Evolutionary conservation across 345 rosid genomes (phyloP), one percentile per base, ranked within the genome.

Genomic region (Murraya koenigii): DNA sequence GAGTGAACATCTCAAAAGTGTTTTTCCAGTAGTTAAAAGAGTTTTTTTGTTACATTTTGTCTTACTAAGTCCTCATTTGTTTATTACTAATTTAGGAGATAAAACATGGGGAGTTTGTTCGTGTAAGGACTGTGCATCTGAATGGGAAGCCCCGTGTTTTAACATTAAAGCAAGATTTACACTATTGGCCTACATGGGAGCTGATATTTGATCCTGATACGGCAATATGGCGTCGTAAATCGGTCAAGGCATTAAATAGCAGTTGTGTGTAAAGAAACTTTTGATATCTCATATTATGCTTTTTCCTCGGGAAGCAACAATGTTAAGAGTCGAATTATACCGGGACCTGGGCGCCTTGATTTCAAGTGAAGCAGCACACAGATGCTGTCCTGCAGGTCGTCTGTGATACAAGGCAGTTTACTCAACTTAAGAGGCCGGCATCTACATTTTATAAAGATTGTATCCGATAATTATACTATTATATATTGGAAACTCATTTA

Each of bases 111-210:
- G 95, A 94, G 75, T 94, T 93, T 83, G 98, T 94, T 55, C 92
- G 99, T 7, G 88, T 94, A 15, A 87, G 83, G 85, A 96, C 95
- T 0, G 86, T 96, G 66, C 96, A 91, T 87, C 88, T 96, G 36
- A 89, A 90, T 72, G 98, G 97, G 77, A 92, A 92, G 88, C 99
- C 99, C 55, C 87, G 95, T 70, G 97, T 96, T 25, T 70, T 92
- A 68, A 91, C 98, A 13, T 77, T 96, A 79, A 96, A 96, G 88
- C 97, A 96, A 79, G 99, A 94, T 87, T 85, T 96, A 65, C 98
- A 94, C 81, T 94, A 96, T 75, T 96, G 97, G 99, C 97, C 97
- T 23, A 91, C 97, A 17, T 94, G 98, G 98, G 95, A 91, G 84
- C 82, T 92, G 79, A 88, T 89, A 77, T 96, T 94, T 72, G 93